Evolutionary conservation across 1,139 yeast genomes (phyloP).

Genomic region (Dujonia santamariae): DNA sequence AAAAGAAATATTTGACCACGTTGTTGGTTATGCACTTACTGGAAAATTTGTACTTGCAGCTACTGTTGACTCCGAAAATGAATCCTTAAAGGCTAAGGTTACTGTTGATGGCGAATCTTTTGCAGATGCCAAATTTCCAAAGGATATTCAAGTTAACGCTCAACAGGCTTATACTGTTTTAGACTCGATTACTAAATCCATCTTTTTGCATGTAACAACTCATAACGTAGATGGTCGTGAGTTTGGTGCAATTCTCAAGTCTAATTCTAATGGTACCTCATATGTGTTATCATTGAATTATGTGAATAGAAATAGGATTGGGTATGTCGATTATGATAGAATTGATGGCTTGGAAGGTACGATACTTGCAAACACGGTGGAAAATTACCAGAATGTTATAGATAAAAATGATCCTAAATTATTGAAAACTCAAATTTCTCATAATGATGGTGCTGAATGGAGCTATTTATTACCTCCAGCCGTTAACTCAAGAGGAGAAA

Average conservation of each 20-base stretch:
- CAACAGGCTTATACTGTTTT: constrained; percentile 84
- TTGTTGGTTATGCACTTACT: constrained; percentile 39
- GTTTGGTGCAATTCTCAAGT: constrained; percentile 80
- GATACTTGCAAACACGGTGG: constrained; percentile 67
- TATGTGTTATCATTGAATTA: constrained; percentile 69
- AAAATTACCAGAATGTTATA: constrained; percentile 43
- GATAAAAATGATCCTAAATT: constrained; percentile 43
- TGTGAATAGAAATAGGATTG: constrained; percentile 71
- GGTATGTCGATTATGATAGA: constrained; percentile 88
- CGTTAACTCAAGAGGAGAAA: constrained; percentile 59
- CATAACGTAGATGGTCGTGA: constrained; percentile 49
- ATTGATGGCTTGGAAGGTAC: constrained; percentile 89
- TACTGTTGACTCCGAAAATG: constrained; percentile 35
- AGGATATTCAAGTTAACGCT: constrained; percentile 54
- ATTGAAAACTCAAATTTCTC: constrained; percentile 71
- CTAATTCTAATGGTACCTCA: constrained; percentile 94
- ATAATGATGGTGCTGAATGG: constrained; percentile 95
- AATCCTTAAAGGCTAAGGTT: constrained; percentile 61
- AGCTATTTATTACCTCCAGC: constrained; percentile 63
- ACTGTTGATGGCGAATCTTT: constrained; percentile 79
- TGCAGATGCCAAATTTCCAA: constrained; percentile 81
- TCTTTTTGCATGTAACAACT: constrained; percentile 83
- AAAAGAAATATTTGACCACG: constrained; percentile 23
- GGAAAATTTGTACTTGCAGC: constrained; percentile 69
- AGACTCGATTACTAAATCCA: constrained; percentile 70